Percentiles rank a stretch among this genome's conserved stretches.
phyloP scores from a whole-genome alignment of 2,329 filamentous ascomycete genomes.

The Hypoxylon sp. region DNA sequence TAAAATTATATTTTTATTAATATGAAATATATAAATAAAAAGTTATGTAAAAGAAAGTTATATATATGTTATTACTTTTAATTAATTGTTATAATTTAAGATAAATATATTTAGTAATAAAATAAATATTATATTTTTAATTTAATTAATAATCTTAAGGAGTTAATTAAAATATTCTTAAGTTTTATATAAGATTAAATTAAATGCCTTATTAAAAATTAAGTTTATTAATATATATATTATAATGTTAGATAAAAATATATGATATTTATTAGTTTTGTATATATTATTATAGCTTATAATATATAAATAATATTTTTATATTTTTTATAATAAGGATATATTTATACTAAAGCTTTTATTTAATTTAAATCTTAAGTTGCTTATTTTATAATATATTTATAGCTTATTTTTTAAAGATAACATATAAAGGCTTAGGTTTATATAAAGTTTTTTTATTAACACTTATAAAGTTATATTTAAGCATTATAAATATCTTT shows the following conservation, averaged over 20 bases:
- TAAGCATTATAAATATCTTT: no score
- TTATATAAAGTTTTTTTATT: background rate
- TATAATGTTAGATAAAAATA: background rate
- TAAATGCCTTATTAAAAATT: background rate
- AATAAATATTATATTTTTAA: background rate
- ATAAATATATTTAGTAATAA: background rate
- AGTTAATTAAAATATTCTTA: background rate
- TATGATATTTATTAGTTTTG: no score
- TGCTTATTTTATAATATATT: background rate
- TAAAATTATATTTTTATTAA: conserved; percentile 1
- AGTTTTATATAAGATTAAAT: background rate
- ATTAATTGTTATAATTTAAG: background rate
- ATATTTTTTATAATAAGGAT: no score
- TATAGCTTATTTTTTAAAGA: background rate
- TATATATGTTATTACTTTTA: background rate
- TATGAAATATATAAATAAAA: conserved; percentile 1
- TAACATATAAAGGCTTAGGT: background rate
- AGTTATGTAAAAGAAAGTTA: background rate
- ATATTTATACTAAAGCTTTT: background rate
- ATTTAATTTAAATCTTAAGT: background rate
- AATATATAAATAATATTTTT: no score
- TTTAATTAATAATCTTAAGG: background rate
- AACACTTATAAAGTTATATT: no score
- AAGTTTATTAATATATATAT: background rate
- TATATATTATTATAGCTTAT: no score